Conservation (phyloP, 2,329 filamentous ascomycete genomes). For the Plectosphaerella sp. region DNA sequence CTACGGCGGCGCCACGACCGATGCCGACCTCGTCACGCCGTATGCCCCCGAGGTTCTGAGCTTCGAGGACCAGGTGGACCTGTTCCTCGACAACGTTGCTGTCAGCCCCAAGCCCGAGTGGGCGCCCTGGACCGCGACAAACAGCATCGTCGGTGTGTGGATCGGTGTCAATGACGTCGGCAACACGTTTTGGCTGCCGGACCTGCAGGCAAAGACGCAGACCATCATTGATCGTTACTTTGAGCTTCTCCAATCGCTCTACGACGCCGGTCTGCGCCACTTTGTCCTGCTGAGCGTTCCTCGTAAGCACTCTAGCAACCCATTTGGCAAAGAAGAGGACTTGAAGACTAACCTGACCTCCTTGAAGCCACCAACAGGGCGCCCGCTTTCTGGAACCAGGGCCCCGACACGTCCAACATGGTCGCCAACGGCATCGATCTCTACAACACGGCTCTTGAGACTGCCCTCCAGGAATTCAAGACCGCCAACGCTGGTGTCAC, state of each 20-base stretch:
- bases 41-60: conserved; percentile 42
- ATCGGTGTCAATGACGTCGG: conserved; percentile 55
- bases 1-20: conserved; percentile 44
- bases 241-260: conserved; percentile 34
- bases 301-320: conserved; percentile 16
- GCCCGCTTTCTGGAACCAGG: conserved; percentile 23
- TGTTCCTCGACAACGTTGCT: conserved; percentile 27
- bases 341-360: background rate
- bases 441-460: conserved; percentile 30
- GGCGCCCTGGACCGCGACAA: conserved; percentile 34
- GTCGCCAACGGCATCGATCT: conserved; percentile 28
- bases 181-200: conserved; percentile 34
- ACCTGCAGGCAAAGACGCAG: conserved; percentile 10
- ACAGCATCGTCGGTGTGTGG: conserved; percentile 45
- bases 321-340: too few species aligned
- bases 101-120: conserved; percentile 17
- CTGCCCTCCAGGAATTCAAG: conserved; percentile 24
- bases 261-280: conserved; percentile 38
- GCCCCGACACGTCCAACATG: conserved; percentile 15
- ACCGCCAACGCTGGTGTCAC: conserved; percentile 25
- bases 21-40: conserved; percentile 42
- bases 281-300: conserved; percentile 46
- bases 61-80: conserved; percentile 46
- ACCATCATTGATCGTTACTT: conserved; percentile 38
- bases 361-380: conserved; percentile 33